phyloP scores from a whole-genome alignment of 176 grass and related monocot species.

The Aegilops bicornis region DNA sequence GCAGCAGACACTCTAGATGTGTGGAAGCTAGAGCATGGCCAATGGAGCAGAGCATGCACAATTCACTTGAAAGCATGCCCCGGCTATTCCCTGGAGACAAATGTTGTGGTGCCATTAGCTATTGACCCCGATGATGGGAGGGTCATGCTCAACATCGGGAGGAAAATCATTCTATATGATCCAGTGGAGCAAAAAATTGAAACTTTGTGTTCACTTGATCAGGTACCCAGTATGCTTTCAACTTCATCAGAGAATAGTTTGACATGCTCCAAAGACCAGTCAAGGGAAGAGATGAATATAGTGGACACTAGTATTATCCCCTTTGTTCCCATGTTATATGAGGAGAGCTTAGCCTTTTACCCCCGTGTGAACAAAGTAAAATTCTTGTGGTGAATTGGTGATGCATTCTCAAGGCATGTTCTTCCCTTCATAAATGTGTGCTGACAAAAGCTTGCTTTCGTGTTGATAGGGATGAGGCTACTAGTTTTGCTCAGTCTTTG shows the following conservation, averaged over 20 bases:
- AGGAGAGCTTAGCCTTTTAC: not conserved
- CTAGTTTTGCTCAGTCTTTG: too few species aligned
- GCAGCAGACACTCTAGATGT: not conserved
- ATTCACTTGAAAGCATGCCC: not conserved
- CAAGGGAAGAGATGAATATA: not conserved
- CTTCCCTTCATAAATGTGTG: too few species aligned
- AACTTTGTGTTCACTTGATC: not conserved
- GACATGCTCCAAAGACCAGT: not conserved
- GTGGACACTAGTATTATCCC: not conserved
- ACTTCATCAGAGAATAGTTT: not conserved
- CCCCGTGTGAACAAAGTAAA: not conserved
- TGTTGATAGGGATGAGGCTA: too few species aligned
- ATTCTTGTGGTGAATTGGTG: too few species aligned
- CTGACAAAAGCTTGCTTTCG: too few species aligned
- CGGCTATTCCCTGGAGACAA: not conserved
- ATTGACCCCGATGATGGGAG: not conserved
- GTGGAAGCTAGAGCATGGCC: constrained; percentile 5
- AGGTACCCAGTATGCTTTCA: not conserved
- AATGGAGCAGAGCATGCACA: not conserved
- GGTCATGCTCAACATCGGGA: not conserved
- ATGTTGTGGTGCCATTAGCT: not conserved
- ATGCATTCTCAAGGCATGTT: too few species aligned
- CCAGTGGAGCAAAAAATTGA: not conserved
- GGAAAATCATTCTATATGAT: not conserved
- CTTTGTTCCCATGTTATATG: not conserved